Evolutionary conservation across 129 eudicot genomes (phyloP), one percentile per base, ranked within the genome.

Genomic region (Glebionis coronaria): DNA sequence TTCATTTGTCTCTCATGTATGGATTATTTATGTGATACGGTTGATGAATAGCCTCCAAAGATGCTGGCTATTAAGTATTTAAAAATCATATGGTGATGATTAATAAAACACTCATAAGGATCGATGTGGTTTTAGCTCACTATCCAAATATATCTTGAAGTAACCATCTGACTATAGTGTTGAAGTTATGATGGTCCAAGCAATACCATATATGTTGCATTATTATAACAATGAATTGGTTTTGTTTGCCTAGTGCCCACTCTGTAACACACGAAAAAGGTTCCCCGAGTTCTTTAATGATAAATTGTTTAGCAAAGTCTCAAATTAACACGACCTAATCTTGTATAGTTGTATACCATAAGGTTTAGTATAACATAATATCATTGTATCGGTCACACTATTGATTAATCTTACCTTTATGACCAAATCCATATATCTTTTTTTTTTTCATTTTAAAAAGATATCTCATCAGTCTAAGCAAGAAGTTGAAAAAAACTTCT

Each of bases 41-140:
- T 56, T 56, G 62, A 21, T 56, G 35, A 56, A 25, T 56, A 23
- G 42, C 16, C 25, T 72, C 60, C 69, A 72, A n/a, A 49, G 68
- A 61, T 18, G n/a, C 19, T 46, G 31, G 44, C 45, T 70, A 56
- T 14, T 16, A 71, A 28, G 57, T 44, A 56, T 60, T 14, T 52
- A 44, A 18, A 58, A 29, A 38, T 28, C n/a, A 12, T 60, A 60
- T 29, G 44, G 42, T 35, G 14, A 51, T 51, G 16, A 38, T 23
- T 19, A 31, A 61, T 51, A 21, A 18, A 14, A 51, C 44, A 11
- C 5, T 20, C 20, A 50, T 50, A 38, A 44, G 44, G 50, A 52
- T 72, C 62, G 63, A 35, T 38, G 38, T 51, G 54, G 42, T 52
- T 63, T 35, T 23, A 23, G 2, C 42, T 6, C 10, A 18, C 13